Conservation (phyloP, 768 basidiomycete genomes). For the Rhodocollybia butyracea region DNA sequence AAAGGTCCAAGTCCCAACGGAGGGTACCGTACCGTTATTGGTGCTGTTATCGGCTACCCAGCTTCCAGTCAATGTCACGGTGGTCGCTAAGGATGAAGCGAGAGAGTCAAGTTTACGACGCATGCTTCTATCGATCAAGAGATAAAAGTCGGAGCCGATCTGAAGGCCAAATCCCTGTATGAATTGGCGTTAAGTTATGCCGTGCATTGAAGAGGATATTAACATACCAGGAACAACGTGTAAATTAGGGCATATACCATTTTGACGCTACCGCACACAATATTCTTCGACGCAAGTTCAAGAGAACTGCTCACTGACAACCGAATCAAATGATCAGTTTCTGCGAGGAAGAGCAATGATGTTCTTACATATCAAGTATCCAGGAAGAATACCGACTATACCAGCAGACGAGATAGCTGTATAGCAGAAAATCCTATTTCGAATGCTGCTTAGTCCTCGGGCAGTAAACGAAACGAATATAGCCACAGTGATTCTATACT, state of each 20-base stretch:
- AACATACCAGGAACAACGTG: constrained; percentile 72
- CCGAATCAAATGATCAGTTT: constrained; percentile 7
- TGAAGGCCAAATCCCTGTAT: constrained; percentile 84
- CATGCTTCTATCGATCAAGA: constrained; percentile 60
- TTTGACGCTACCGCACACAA: constrained; percentile 79
- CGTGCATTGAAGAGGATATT: constrained; percentile 6
- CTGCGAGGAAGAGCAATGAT: background rate
- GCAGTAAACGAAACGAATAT: constrained; percentile 79
- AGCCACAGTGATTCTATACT: constrained; percentile 72
- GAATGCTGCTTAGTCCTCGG: constrained; percentile 79
- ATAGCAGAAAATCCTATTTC: constrained; percentile 81
- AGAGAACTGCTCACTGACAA: constrained; percentile 69
- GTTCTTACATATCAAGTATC: constrained; percentile 71
- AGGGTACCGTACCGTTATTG: constrained; percentile 36
- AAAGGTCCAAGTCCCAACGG: constrained; percentile 66
- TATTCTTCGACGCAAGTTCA: constrained; percentile 83
- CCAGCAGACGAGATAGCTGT: constrained; percentile 86
- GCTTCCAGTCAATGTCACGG: constrained; percentile 56
- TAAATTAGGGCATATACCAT: constrained; percentile 91
- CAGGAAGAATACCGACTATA: constrained; percentile 88
- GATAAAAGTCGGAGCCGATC: constrained; percentile 79
- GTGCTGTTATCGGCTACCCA: constrained; percentile 63
- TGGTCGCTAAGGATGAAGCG: constrained; percentile 46
- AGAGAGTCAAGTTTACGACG: constrained; percentile 51
- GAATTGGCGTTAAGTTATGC: too few relatives aligned